Evolutionary conservation across 352 stramenopile genomes (phyloP).

Genomic region (Aphanomyces euteiches): DNA sequence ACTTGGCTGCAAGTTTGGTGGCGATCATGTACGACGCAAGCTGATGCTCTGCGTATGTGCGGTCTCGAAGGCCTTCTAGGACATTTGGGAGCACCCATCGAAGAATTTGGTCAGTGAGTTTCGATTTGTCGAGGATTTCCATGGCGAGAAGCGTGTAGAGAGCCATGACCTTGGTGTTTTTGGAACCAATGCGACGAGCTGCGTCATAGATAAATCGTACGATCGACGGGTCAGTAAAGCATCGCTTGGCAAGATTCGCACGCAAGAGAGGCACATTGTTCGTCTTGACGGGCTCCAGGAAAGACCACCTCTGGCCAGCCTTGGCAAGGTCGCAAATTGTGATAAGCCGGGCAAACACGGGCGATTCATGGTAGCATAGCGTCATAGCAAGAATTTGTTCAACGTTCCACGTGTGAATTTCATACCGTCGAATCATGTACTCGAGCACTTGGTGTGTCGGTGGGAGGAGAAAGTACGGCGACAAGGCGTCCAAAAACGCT

Average conservation of each 20-base stretch:
- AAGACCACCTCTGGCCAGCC: conserved; percentile 74
- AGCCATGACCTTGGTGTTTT: conserved; percentile 76
- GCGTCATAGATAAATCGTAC: conserved; percentile 70
- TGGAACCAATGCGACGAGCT: conserved; percentile 53
- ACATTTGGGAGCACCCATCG: conserved; percentile 78
- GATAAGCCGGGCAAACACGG: conserved; percentile 69
- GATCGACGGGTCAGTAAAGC: conserved; percentile 66
- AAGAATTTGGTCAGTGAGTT: conserved; percentile 63
- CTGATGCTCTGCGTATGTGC: conserved; percentile 68
- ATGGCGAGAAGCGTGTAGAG: conserved; percentile 81
- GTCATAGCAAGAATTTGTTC: conserved; percentile 77
- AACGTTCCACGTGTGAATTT: conserved; percentile 84
- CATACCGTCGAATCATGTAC: conserved; percentile 85
- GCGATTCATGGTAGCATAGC: conserved; percentile 80
- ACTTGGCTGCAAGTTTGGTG: conserved; percentile 79
- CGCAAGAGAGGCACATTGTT: conserved; percentile 59
- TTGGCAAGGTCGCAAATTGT: conserved; percentile 82
- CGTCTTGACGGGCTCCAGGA: conserved; percentile 72
- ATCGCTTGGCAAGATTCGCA: conserved; percentile 66
- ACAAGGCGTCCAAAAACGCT: conserved; percentile 77
- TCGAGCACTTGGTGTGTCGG: conserved; percentile 85
- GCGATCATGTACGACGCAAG: conserved; percentile 79
- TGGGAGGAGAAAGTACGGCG: conserved; percentile 70
- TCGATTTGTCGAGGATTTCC: conserved; percentile 67
- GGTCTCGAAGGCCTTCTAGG: conserved; percentile 62